Base-by-base conservation (phyloP, 139 green algal genomes). In the Chlorella sp. region DNA sequence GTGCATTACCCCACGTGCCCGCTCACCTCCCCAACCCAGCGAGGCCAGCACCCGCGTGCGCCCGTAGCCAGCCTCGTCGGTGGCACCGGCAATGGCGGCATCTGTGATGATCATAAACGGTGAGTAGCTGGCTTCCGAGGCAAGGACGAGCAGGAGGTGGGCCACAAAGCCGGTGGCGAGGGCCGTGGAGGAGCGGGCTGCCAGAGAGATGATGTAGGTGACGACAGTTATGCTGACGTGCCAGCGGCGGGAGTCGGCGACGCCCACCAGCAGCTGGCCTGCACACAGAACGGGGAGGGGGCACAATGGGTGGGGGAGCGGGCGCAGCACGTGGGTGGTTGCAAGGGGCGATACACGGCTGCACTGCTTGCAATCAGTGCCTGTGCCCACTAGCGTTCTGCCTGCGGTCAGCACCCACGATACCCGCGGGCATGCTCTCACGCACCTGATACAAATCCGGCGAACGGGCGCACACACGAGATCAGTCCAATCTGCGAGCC, bases 181-280 rank as follows among this genome's bases (percentile, higher is more conserved):
- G 9, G 83, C 83, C 83, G 80, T 88, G 24, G 64, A 66, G 19
- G 37, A 48, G 37, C 83, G 83, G 0, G 83, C 39, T 4, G 83
- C 83, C 34, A 66, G 19, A 26, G 64, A 40, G 83, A 80, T 3
- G 22, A 88, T 19, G 64, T 66, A 88, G 24, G 83, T 80, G 12
- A 53, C 66, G 14, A 80, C 9, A 37, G 36, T 88, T 14, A 88
- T 28, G 64, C 34, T 2, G 22, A 80, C 30, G 66, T 88, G 83
- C 64, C 64, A 79, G 64, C 64, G 37, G 21, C 28, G 39, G 7
- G 83, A 34, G 30, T 88, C 83, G 0, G 83, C 83, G 1, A 88
- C 36, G 34, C 82, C 82, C 5, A 86, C 82, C 60, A 86, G 82
- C 82, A 86, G 82, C 82, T 86, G 82, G 57, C 82, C 82, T 86